A percentile compares a stretch with the other conserved stretches of the same genome.
These are phyloP conservation scores for Leishmania braziliensis DNA, from an alignment of 208 protist species.

Conservation along the genomic window DNA sequence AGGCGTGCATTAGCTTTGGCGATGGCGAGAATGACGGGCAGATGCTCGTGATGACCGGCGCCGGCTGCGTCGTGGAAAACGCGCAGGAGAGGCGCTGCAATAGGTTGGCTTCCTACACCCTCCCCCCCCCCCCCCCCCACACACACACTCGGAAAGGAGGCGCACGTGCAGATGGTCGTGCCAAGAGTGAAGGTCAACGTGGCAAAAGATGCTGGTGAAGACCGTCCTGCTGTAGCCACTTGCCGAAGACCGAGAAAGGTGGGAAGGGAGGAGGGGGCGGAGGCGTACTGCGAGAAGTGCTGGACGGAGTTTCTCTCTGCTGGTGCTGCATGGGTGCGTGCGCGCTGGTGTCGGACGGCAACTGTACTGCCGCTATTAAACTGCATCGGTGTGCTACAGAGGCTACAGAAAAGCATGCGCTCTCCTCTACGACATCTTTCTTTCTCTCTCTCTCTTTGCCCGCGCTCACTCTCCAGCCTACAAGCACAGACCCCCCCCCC, in stretches of 20 bases:
- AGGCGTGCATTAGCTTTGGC: constrained; percentile 51
- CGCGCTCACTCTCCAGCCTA: background rate
- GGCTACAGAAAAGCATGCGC: background rate
- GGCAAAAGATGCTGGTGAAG: constrained; percentile 37
- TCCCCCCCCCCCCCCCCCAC: too few species aligned
- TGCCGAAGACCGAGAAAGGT: background rate
- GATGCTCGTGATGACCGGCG: constrained; percentile 38
- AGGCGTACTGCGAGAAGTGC: background rate
- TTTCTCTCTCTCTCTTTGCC: background rate
- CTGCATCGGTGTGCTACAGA: background rate
- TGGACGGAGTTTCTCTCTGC: background rate
- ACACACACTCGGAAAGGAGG: constrained; percentile 14
- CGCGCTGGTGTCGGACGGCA: background rate
- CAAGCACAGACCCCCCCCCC: background rate
- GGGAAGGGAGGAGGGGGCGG: background rate
- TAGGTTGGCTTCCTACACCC: constrained; percentile 10
- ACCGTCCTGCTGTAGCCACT: constrained; percentile 21
- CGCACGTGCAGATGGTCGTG: constrained; percentile 41
- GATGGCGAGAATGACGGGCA: constrained; percentile 51
- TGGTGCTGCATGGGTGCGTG: background rate
- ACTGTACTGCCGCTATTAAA: background rate
- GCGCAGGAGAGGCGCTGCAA: constrained; percentile 27
- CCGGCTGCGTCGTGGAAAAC: constrained; percentile 53
- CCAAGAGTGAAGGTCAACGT: constrained; percentile 43
- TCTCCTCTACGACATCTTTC: background rate